Evolutionary conservation across 805 yeast genomes (phyloP).

Genomic region (Teunomyces pallodes): DNA sequence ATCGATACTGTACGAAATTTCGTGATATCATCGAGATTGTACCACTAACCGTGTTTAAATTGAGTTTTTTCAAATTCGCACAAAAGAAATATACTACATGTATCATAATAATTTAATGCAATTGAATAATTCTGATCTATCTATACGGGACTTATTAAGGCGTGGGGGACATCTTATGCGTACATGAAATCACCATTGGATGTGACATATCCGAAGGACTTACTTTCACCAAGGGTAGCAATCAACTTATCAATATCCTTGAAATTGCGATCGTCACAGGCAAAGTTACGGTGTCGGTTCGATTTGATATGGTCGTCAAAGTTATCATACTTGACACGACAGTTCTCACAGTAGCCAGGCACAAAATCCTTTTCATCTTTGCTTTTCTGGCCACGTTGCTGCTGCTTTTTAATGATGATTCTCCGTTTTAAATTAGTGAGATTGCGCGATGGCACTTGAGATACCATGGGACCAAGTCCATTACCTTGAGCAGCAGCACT

Average conservation of each 20-base stretch:
- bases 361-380: constrained; percentile 30
- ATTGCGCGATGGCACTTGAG: constrained; percentile 55
- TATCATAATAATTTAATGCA: background rate
- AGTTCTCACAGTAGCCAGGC: constrained; percentile 93
- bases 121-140: constrained; percentile 1
- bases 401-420: constrained; percentile 40
- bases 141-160: background rate
- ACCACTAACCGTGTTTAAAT: background rate
- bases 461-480: constrained; percentile 59
- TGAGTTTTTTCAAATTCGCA: constrained; percentile 2
- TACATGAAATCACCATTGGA: constrained; percentile 40
- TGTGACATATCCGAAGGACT: constrained; percentile 39
- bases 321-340: constrained; percentile 77
- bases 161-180: constrained; percentile 4
- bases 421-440: constrained; percentile 48
- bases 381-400: constrained; percentile 16
- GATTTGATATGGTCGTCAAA: constrained; percentile 73
- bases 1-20: constrained; percentile 5
- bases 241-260: constrained; percentile 74
- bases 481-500: constrained; percentile 38
- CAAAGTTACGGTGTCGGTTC: constrained; percentile 74
- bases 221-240: constrained; percentile 43
- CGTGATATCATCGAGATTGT: background rate
- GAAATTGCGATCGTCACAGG: constrained; percentile 68
- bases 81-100: background rate